Evolutionary conservation across 176 grass and related monocot genomes (phyloP), one percentile per base, ranked within the genome.

Genomic region (Aegilops umbellulata): DNA sequence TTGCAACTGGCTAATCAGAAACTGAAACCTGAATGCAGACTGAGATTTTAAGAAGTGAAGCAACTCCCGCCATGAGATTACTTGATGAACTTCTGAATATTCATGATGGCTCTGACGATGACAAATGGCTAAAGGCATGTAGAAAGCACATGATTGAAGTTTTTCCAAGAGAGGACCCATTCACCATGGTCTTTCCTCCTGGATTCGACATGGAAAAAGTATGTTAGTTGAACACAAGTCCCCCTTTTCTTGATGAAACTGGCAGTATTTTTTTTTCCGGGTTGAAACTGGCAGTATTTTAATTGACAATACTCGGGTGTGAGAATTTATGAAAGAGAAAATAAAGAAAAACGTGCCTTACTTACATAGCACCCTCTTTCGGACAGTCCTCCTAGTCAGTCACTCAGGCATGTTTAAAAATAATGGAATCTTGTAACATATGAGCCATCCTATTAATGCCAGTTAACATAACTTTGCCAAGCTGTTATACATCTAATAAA

Each of bases 71-170:
- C 65, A 98, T 98, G 95, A 84, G 84, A 78, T 87, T 98, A 83
- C 88, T 98, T 42, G 93, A 98, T 81, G 91, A 98, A 51, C 93
- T 98, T 71, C 76, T 98, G 81, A 95, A 95, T 84, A 88, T 97
- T 71, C 93, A 95, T 90, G 93, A 97, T 63, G 93, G 95, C 86
- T 78, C 86, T 64, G 89, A 95, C 55, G 80, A 97, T 42, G 87
- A 90, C 8, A 90, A 90, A 65, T 97, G 95, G 95, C 77, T 95
- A 82, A 97, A 97, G 85, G 75, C 91, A 86, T 95, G 95, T 70
- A 97, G 91, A 87, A 95, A 93, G 69, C 44, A 60, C 68, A 95
- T 95, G 95, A 89, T 95, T 3, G 76, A 89, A 46, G 89, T 80
- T 55, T 98, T 98, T 68, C 92, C 88, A 66, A 87, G 95, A 83